Evolutionary conservation across 768 basidiomycete species (phyloP), one percentile per base, ranked within the genome.

Genomic region (Naganishia onofrii): DNA sequence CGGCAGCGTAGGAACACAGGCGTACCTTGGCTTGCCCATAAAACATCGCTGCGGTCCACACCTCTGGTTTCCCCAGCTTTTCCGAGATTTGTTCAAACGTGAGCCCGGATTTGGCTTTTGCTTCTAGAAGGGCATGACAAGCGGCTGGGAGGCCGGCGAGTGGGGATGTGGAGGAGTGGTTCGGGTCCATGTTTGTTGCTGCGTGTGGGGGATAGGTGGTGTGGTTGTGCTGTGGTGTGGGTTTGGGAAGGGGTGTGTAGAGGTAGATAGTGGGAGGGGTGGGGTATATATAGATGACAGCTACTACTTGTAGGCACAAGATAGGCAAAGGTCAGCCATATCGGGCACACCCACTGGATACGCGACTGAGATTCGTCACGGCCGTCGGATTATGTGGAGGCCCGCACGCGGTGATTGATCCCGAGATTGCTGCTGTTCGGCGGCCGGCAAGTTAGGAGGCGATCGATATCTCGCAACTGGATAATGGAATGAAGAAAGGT

Each of bases 1-100:
- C 53, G 29, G 26, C n/a, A 51, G 21, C 13, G 10, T n/a, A 15
- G 0, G 28, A 23, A 5, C 36, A 13, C 5, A 28, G 36, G 21
- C 54, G n/a, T 46, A 71, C 70, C 66, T 72, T 68, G 29, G 76
- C 77, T 38, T 76, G 76, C 29, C 78, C 78, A 65, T 77, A 77
- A 68, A 79, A 79, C 12, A 79, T 56, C n/a, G 78, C 76, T 8
- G 78, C 75, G 19, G 77, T 77, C 76, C 77, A 79, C 31, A 79
- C 78, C 73, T 79, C 78, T n/a, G 78, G 78, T 58, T 74, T 74
- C 10, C 71, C 57, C 55, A 79, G 63, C 34, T 71, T 44, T 21
- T 71, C 46, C 15, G 78, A 70, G 48, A 79, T 77, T 58, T 76
- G 67, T 21, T 67, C 72, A 48, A 79, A 79, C 13, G 74, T 77